Conservation (phyloP, 306 rosid genomes). For the Elaeagnus macrophylla region DNA sequence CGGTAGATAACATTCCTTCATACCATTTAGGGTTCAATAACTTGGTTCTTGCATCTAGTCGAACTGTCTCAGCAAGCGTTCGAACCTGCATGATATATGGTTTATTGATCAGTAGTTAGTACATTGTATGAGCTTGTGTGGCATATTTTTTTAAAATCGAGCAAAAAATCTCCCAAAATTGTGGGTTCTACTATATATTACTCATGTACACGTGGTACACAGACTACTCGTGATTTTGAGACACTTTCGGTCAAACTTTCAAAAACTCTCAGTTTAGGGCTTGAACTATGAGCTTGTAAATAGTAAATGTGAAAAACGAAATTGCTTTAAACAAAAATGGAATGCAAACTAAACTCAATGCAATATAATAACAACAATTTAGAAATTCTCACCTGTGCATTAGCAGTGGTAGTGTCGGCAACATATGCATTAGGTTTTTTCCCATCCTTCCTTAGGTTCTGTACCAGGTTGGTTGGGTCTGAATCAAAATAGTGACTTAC, state of each 20-base stretch:
- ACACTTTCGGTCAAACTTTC: too few relatives aligned
- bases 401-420: conserved; percentile 98
- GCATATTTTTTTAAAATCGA: too few relatives aligned
- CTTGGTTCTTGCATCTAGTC: conserved; percentile 96
- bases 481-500: conserved; percentile 98
- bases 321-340: too few relatives aligned
- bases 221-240: too few relatives aligned
- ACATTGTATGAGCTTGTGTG: neutral
- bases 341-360: neutral
- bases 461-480: conserved; percentile 94
- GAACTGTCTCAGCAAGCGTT: conserved; percentile 81
- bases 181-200: too few relatives aligned
- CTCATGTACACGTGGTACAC: too few relatives aligned
- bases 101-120: conserved; percentile 6
- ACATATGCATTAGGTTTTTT: conserved; percentile 96
- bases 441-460: conserved; percentile 87
- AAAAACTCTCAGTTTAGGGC: too few relatives aligned
- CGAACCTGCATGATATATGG: conserved; percentile 68
- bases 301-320: too few relatives aligned
- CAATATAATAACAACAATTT: neutral
- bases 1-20: conserved; percentile 90
- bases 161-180: too few relatives aligned
- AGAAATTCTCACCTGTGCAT: conserved; percentile 67
- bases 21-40: conserved; percentile 97
- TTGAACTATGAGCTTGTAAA: too few relatives aligned